phyloP scores from a whole-genome alignment of 1,139 yeast species.

The Taiozyma sp. region DNA sequence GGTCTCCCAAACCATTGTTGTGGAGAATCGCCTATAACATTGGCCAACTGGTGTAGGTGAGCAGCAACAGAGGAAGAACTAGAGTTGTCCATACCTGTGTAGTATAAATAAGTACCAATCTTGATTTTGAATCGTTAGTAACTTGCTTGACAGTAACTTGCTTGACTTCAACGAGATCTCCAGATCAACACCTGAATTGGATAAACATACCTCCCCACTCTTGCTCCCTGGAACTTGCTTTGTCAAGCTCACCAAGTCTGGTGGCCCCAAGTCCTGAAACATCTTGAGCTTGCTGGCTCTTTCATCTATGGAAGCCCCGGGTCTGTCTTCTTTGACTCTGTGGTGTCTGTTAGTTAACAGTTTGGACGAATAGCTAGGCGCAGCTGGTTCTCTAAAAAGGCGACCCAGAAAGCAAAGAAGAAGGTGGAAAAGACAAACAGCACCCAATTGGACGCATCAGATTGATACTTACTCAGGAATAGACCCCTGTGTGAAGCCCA shows the following conservation, averaged over 20 bases:
- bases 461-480: conserved; percentile 41
- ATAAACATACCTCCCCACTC: conserved; percentile 13
- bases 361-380: not conserved
- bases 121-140: conserved; percentile 16
- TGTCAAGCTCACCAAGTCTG: conserved; percentile 76
- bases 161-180: conserved; percentile 1
- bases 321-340: conserved; percentile 43
- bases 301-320: conserved; percentile 47
- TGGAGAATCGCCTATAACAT: conserved; percentile 53
- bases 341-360: conserved; percentile 1
- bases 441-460: not conserved
- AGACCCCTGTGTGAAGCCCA: conserved; percentile 42
- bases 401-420: not conserved
- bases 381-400: not conserved
- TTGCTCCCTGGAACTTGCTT: conserved; percentile 32
- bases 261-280: conserved; percentile 75
- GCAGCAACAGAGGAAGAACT: conserved; percentile 67
- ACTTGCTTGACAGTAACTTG: not conserved
- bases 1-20: conserved; percentile 74
- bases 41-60: conserved; percentile 74
- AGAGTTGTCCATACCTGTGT: conserved; percentile 61
- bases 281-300: conserved; percentile 41
- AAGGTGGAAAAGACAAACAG: not conserved
- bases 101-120: conserved; percentile 35
- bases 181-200: not conserved